Percentiles rank a stretch among this genome's conserved stretches.
Evolutionary conservation across 345 rosid genomes (phyloP).

Genomic region (Acer saccharum): DNA sequence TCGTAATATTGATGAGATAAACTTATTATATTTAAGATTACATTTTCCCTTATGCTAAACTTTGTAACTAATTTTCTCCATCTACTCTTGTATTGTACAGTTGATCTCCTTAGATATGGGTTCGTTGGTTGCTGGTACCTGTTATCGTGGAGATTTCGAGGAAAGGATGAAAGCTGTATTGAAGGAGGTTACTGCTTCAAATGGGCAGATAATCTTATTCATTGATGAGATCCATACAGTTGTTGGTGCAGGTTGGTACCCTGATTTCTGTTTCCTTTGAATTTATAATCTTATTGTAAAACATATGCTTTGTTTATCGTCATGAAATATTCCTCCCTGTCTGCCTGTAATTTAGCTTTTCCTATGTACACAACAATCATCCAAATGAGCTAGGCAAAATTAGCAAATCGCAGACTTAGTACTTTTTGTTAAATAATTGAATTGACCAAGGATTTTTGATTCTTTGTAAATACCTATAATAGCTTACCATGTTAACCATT

Average conservation of each 20-base stretch:
- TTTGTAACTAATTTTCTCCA: not conserved
- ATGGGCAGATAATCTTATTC: conserved; percentile 84
- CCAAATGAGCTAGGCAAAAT: not conserved
- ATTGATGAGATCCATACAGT: conserved; percentile 95
- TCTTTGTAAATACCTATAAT: not conserved
- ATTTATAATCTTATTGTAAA: not conserved
- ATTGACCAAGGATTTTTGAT: not conserved
- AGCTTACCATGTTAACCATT: not conserved
- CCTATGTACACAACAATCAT: not conserved
- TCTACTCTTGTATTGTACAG: conserved; percentile 35
- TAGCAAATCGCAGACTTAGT: not conserved
- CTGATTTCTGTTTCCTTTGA: conserved; percentile 6
- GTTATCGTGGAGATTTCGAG: conserved; percentile 83
- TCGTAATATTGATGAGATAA: not conserved
- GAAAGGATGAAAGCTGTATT: conserved; percentile 86
- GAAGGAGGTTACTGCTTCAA: conserved; percentile 89
- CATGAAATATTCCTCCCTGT: not conserved
- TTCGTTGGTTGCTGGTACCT: conserved; percentile 89
- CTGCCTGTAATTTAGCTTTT: not conserved
- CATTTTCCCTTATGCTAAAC: not conserved
- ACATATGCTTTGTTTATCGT: not conserved
- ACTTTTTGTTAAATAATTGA: not conserved
- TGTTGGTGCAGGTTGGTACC: conserved; percentile 74
- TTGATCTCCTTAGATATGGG: conserved; percentile 91
- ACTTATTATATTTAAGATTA: not conserved